Percentiles rank a stretch among this genome's conserved stretches.
Evolutionary conservation across 2,329 filamentous ascomycete species (phyloP).

Genomic region (Aspergillus sp.): DNA sequence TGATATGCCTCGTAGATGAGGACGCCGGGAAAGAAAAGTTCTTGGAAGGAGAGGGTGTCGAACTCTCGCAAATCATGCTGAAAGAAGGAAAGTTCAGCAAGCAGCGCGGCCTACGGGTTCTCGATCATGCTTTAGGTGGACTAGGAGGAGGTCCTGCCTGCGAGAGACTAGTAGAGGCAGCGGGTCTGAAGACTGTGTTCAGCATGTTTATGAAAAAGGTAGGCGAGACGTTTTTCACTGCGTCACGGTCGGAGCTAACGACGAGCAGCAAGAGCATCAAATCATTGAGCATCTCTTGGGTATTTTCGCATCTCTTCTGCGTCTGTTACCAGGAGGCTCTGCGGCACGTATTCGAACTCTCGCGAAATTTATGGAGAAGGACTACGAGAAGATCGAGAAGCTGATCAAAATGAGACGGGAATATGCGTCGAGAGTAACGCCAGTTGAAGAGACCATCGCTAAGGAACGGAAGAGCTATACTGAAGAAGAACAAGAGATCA

Average conservation of each 20-base stretch:
- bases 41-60: constrained; percentile 84
- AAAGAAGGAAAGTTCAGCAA: constrained; percentile 84
- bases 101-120: constrained; percentile 70
- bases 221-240: not conserved
- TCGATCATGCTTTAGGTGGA: constrained; percentile 77
- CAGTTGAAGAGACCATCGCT: constrained; percentile 64
- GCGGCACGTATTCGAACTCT: constrained; percentile 76
- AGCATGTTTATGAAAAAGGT: constrained; percentile 81
- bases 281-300: constrained; percentile 78
- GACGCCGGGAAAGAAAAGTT: constrained; percentile 74
- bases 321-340: constrained; percentile 74
- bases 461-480: constrained; percentile 55
- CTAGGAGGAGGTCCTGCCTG: constrained; percentile 63
- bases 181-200: constrained; percentile 81
- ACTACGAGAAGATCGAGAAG: constrained; percentile 79
- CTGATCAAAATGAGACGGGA: constrained; percentile 70
- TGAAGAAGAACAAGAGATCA: constrained; percentile 60
- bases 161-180: constrained; percentile 73
- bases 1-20: constrained; percentile 79
- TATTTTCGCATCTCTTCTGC: constrained; percentile 79
- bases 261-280: constrained; percentile 57
- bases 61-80: constrained; percentile 88
- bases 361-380: constrained; percentile 93
- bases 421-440: constrained; percentile 62
- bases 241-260: constrained; percentile 14